These are phyloP conservation scores for Lolium perenne DNA, from an alignment of 176 grass and related monocot species.

Conservation along the genomic window DNA sequence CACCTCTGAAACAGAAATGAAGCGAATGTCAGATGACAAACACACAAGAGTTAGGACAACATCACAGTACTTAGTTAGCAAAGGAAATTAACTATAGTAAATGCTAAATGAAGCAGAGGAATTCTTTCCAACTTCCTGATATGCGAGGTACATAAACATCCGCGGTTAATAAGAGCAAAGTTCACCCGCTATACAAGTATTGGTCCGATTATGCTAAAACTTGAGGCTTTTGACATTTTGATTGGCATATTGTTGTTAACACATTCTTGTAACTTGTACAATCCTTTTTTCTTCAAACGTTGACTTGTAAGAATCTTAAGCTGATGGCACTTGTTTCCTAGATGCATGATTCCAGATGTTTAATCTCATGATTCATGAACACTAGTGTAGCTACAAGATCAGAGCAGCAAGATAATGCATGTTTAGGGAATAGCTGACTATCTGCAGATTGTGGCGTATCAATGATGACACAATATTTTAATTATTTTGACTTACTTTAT, in stretches of 20 bases:
- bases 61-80: not conserved
- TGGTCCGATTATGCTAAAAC: slow-evolving; percentile 1
- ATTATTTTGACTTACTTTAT: not conserved
- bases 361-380: not conserved
- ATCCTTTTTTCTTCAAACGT: not conserved
- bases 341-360: not conserved
- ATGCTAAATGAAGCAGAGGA: slow-evolving; percentile 11
- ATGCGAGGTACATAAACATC: slow-evolving; percentile 1
- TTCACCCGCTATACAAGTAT: not conserved
- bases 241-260: not conserved
- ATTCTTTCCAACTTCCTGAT: not conserved
- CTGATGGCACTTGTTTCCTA: not conserved
- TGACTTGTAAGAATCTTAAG: not conserved
- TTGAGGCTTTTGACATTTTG: not conserved
- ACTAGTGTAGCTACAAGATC: not conserved
- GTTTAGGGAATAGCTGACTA: not conserved
- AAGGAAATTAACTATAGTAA: not conserved
- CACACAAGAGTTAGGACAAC: not conserved
- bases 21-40: not conserved
- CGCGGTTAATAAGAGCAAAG: not conserved
- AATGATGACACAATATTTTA: not conserved
- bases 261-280: not conserved
- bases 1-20: not conserved
- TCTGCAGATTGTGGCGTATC: slow-evolving; percentile 11
- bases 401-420: not conserved